Percentiles rank a stretch among this genome's conserved stretches.
Evolutionary conservation across 345 rosid genomes (phyloP).

Genomic region (Syzygium aromaticum): DNA sequence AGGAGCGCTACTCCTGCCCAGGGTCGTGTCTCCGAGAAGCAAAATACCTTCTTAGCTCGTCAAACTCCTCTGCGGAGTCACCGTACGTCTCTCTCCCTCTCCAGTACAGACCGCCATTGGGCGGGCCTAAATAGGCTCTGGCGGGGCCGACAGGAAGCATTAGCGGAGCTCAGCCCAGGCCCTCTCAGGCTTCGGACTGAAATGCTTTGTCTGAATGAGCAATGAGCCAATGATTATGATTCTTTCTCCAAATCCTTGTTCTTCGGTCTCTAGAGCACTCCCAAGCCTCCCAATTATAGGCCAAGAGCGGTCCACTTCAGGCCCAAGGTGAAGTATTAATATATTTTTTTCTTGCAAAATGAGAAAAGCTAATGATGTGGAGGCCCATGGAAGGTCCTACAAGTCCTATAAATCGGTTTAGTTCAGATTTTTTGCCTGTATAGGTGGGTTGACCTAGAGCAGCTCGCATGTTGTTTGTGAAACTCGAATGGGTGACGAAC

Average conservation of each 20-base stretch:
- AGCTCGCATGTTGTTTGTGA: not conserved
- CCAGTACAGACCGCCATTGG: not conserved
- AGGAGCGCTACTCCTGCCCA: not conserved
- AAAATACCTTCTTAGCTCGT: not conserved
- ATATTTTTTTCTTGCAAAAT: not conserved
- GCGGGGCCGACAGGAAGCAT: not conserved
- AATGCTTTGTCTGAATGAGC: not conserved
- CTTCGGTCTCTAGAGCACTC: not conserved
- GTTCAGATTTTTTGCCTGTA: not conserved
- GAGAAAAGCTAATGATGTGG: not conserved
- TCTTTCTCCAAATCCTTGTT: not conserved
- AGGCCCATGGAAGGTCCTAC: not conserved
- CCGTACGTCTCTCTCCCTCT: not conserved
- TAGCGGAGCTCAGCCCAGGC: not conserved
- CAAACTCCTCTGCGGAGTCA: not conserved
- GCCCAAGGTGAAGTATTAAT: not conserved
- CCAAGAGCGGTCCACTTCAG: not conserved
- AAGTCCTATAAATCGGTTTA: not conserved
- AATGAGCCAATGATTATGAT: not conserved
- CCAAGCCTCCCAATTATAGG: not conserved
- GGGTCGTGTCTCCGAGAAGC: not conserved
- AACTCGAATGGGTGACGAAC: not conserved
- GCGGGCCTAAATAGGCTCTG: not conserved
- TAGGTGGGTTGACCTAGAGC: not conserved
- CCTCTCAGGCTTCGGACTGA: not conserved